Conservation (phyloP, 176 grass and related monocot species). For the Cenchrus purpureus region DNA sequence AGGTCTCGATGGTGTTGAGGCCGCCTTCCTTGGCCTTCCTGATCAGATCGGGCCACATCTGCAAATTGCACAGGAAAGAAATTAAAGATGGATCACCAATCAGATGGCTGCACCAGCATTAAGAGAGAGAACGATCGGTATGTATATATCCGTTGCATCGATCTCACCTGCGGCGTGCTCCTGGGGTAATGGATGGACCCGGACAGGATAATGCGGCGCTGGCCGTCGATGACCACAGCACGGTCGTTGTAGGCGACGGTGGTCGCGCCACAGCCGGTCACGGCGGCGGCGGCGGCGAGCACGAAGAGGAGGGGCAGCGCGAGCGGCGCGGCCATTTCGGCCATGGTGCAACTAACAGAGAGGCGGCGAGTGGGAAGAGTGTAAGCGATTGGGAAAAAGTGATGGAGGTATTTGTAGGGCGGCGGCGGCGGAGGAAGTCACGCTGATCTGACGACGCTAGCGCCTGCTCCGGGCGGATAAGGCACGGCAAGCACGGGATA, state of each 20-base stretch:
- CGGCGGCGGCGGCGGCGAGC: neutral
- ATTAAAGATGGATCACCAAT: too few relatives aligned
- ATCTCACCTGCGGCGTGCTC: constrained; percentile 55
- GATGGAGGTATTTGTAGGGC: neutral
- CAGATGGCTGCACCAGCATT: too few relatives aligned
- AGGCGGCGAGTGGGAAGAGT: neutral
- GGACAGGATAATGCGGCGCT: constrained; percentile 58
- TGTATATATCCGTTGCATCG: neutral
- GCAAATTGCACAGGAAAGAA: too few relatives aligned
- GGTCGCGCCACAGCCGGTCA: neutral
- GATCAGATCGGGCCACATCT: constrained; percentile 82
- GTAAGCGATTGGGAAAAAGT: neutral
- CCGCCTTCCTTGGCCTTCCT: constrained; percentile 69
- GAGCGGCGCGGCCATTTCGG: neutral
- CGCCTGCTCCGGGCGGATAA: neutral
- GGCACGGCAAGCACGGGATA: neutral
- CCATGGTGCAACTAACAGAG: neutral
- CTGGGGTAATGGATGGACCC: constrained; percentile 67
- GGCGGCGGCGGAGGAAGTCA: neutral
- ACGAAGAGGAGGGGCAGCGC: neutral
- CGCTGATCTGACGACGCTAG: neutral
- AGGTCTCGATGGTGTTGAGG: constrained; percentile 64
- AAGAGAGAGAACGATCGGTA: neutral
- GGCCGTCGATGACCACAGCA: constrained; percentile 53
- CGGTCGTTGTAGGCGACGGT: constrained; percentile 41